phyloP scores from a whole-genome alignment of 768 basidiomycete genomes.

The Porphyrellus cyaneotinctus region DNA sequence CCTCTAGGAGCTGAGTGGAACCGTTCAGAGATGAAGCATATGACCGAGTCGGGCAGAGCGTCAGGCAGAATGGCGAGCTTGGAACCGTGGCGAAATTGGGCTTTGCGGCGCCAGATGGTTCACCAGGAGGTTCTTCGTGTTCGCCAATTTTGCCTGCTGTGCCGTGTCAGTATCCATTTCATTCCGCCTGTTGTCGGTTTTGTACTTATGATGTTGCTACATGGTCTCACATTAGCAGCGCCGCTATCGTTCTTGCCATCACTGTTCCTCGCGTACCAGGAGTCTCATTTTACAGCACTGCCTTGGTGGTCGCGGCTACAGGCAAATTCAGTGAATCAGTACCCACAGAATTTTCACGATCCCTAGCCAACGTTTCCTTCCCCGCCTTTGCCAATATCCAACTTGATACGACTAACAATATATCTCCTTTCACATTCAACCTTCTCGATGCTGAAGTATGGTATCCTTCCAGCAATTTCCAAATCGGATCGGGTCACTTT shows the following conservation, averaged over 20 bases:
- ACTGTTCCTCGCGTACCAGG: constrained; percentile 79
- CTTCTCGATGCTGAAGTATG: constrained; percentile 63
- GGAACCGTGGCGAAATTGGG: constrained; percentile 76
- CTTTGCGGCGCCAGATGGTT: constrained; percentile 71
- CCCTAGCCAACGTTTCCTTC: constrained; percentile 89
- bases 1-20: constrained; percentile 90
- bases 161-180: constrained; percentile 40
- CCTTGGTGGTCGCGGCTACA: constrained; percentile 59
- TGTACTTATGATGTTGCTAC: constrained; percentile 2
- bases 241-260: constrained; percentile 70
- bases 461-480: constrained; percentile 60
- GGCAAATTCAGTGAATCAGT: constrained; percentile 54
- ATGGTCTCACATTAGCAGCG: constrained; percentile 34
- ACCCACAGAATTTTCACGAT: constrained; percentile 61
- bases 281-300: constrained; percentile 55
- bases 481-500: constrained; percentile 66
- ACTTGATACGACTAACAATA: constrained; percentile 71
- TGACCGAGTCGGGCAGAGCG: constrained; percentile 68
- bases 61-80: constrained; percentile 62
- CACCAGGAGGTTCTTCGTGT: constrained; percentile 68
- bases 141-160: constrained; percentile 59
- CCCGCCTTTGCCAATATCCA: constrained; percentile 70
- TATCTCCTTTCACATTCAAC: constrained; percentile 71
- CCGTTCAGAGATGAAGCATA: constrained; percentile 67
- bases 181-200: neutral